Base-by-base conservation (phyloP, 768 basidiomycete genomes). In the Tricholomella constricta region DNA sequence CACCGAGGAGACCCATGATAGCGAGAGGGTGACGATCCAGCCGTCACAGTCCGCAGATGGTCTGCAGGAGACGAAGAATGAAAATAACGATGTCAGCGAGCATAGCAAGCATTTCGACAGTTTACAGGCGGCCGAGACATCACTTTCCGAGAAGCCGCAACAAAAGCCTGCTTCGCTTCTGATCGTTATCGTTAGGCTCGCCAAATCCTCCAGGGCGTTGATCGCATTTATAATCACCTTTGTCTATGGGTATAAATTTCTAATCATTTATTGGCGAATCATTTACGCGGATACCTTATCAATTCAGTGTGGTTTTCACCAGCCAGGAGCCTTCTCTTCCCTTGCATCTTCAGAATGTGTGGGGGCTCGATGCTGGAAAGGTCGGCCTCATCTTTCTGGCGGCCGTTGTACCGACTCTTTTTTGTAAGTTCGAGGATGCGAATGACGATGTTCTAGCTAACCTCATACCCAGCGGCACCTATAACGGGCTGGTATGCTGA, bases 371-470 rank as follows among this genome's bases (percentile, higher is more conserved):
- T 48, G 73, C 84, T 0, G 64, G 62, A n/a, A 65, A 69, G 63
- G 83, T 88, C 9, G 89, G 89, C 7, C 59, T 89, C n/a, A 77
- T 88, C 14, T 85, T 84, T 63, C 69, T 90, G 51, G 86, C 82
- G 7, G 77, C 79, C 8, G 79, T 86, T 22, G 67, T 86, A 6
- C 88, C 87, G 1, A 80, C 83, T 0, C 62, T 90, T 15, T 69
- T 89, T 50, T 87, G 88, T 87, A 60, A 52, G 82, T 62, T 19
- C 26, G 25, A 19, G 48, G 14, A 14, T 27, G 4, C 22, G 1
- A 37, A 15, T 6, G 26, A 11, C 15, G 37, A 45, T 45, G 34
- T 42, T 52, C 12, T 64, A 31, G 20, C 49, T 51, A 36, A 31
- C 52, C 41, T n/a, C 6, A 32, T 9, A 43, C 29, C 8, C 55